Evolutionary conservation across 2,329 filamentous ascomycete species (phyloP).

Genomic region (Colletotrichum eremochloae): DNA sequence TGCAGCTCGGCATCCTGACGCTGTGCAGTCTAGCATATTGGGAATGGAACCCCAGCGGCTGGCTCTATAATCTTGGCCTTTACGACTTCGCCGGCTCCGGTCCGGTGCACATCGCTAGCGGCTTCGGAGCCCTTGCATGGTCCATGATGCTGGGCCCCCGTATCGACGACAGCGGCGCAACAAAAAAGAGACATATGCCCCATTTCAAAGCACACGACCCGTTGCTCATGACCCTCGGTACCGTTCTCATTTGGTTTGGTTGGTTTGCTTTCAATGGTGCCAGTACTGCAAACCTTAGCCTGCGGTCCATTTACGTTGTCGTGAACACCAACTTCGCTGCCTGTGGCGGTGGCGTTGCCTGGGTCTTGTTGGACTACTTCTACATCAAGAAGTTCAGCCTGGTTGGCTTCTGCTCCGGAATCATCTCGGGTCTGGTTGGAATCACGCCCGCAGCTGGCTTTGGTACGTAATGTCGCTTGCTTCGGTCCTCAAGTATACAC

Average conservation of each 20-base stretch:
- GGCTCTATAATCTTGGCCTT: constrained; percentile 71
- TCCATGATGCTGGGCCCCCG: constrained; percentile 73
- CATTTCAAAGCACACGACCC: constrained; percentile 71
- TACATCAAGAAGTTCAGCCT: constrained; percentile 63
- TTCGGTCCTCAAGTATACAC: background rate
- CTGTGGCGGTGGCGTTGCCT: constrained; percentile 65
- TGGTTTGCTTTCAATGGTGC: constrained; percentile 68
- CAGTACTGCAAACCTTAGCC: constrained; percentile 63
- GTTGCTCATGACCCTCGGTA: constrained; percentile 73
- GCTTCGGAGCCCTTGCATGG: constrained; percentile 74
- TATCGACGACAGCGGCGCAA: constrained; percentile 59
- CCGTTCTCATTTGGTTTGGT: constrained; percentile 75
- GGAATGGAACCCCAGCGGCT: constrained; percentile 77
- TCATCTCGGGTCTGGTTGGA: constrained; percentile 87
- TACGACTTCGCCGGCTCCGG: constrained; percentile 74
- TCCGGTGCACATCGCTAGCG: constrained; percentile 74
- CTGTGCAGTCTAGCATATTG: constrained; percentile 67
- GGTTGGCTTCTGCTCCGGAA: constrained; percentile 84
- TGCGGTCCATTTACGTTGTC: constrained; percentile 67
- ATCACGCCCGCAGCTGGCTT: constrained; percentile 86
- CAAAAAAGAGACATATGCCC: constrained; percentile 53
- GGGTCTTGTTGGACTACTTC: constrained; percentile 66
- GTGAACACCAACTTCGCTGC: constrained; percentile 72
- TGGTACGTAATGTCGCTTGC: constrained; percentile 41
- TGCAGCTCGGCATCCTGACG: constrained; percentile 9